Evolutionary conservation across 208 protist genomes (phyloP).

Genomic region (Naegleria gruberi): DNA sequence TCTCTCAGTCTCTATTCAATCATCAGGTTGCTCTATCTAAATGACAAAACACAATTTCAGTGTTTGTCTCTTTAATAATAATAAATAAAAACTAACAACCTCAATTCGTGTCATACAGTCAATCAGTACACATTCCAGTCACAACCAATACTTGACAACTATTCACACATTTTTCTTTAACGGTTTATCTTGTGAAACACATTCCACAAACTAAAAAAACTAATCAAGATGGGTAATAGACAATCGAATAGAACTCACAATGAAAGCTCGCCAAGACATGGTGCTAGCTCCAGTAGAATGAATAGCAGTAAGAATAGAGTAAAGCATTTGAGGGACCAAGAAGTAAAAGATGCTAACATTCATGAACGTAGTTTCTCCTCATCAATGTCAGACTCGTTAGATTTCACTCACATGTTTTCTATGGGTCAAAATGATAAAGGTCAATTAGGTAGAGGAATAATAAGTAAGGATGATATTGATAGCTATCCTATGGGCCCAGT

Average conservation of each 20-base stretch:
- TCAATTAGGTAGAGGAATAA: neutral
- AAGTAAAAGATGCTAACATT: neutral
- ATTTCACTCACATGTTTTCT: neutral
- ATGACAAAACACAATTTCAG: too few species aligned
- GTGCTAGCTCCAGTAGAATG: neutral
- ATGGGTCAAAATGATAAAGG: neutral
- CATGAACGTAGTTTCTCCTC: neutral
- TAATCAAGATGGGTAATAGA: neutral
- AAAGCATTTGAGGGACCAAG: too few species aligned
- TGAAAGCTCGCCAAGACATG: neutral
- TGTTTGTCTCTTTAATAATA: too few species aligned
- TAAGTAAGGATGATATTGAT: neutral
- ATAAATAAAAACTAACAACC: too few species aligned
- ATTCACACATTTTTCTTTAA: too few species aligned
- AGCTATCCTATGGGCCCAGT: neutral
- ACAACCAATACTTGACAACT: too few species aligned
- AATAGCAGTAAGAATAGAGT: neutral
- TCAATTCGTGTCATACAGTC: too few species aligned
- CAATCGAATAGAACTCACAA: neutral
- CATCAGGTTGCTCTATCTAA: too few species aligned
- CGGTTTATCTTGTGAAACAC: too few species aligned
- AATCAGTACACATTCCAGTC: too few species aligned
- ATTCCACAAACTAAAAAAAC: neutral
- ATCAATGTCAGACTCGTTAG: neutral
- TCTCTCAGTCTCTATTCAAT: too few species aligned